A percentile compares a stretch with the other conserved stretches of the same genome.
These are phyloP conservation scores for Musa schizocarpa DNA, from an alignment of 176 grass and related monocot species.

Conservation along the genomic window DNA sequence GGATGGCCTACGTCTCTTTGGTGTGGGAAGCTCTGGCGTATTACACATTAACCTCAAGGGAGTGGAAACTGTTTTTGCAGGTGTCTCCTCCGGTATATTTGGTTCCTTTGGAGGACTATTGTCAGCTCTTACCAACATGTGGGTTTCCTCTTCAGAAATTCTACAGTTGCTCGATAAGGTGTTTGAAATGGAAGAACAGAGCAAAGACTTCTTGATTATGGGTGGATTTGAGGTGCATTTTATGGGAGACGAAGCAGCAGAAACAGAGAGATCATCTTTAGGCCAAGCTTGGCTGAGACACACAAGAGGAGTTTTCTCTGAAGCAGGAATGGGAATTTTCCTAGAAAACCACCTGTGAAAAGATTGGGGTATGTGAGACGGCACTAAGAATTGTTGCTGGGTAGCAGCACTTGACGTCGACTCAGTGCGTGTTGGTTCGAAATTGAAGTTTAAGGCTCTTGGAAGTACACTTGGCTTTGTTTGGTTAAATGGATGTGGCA, in stretches of 20 bases:
- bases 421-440: background rate
- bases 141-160: background rate
- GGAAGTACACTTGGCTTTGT: conserved; percentile 13
- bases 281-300: background rate
- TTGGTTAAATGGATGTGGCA: conserved; percentile 63
- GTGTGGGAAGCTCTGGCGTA: conserved; percentile 46
- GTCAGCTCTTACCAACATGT: conserved; percentile 6
- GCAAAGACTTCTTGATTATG: background rate
- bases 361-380: conserved; percentile 50
- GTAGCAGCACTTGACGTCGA: background rate
- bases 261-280: background rate
- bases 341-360: conserved; percentile 55
- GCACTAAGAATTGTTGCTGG: conserved; percentile 24
- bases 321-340: conserved; percentile 13
- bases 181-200: conserved; percentile 7
- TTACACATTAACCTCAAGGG: conserved; percentile 43
- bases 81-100: conserved; percentile 36
- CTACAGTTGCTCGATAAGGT: background rate
- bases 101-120: conserved; percentile 5
- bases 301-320: conserved; percentile 4
- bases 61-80: conserved; percentile 47
- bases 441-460: background rate
- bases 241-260: background rate
- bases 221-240: background rate
- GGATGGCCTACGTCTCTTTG: conserved; percentile 33